Percentiles rank a stretch among this genome's conserved stretches.
Evolutionary conservation across 352 stramenopile genomes (phyloP).

Genomic region (Phytophthora cajani): DNA sequence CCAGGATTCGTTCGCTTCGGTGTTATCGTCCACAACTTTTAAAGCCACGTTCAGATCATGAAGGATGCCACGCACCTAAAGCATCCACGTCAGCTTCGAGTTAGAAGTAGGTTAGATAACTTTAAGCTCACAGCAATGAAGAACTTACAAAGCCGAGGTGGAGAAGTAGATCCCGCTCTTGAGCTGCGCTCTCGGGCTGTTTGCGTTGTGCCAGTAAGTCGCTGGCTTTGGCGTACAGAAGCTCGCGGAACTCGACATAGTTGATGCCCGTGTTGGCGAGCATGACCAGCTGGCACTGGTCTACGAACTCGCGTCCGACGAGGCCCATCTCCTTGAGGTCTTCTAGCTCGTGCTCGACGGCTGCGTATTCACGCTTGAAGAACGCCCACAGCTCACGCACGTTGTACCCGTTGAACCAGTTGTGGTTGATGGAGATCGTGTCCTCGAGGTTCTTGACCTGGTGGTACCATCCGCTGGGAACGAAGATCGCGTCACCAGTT

Average conservation of each 20-base stretch:
- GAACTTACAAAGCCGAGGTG: conserved; percentile 40
- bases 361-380: conserved; percentile 66
- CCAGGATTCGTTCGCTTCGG: conserved; percentile 30
- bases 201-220: conserved; percentile 38
- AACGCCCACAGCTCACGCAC: conserved; percentile 70
- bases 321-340: conserved; percentile 74
- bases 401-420: conserved; percentile 96
- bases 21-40: conserved; percentile 18
- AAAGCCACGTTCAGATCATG: conserved; percentile 37
- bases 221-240: conserved; percentile 58
- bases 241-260: conserved; percentile 65
- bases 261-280: conserved; percentile 82
- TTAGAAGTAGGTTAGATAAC: background rate
- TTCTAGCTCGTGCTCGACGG: conserved; percentile 66
- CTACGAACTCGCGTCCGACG: conserved; percentile 52
- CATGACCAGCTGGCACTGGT: conserved; percentile 83
- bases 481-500: conserved; percentile 92
- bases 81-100: background rate
- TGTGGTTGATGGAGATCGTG: conserved; percentile 97
- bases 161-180: conserved; percentile 19
- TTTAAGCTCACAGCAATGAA: background rate
- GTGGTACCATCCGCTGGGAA: conserved; percentile 97
- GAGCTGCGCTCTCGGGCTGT: background rate
- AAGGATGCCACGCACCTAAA: conserved; percentile 41
- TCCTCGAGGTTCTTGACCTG: conserved; percentile 93